Base-by-base conservation (phyloP, 139 green algal species). In the Chlorella sp. region DNA sequence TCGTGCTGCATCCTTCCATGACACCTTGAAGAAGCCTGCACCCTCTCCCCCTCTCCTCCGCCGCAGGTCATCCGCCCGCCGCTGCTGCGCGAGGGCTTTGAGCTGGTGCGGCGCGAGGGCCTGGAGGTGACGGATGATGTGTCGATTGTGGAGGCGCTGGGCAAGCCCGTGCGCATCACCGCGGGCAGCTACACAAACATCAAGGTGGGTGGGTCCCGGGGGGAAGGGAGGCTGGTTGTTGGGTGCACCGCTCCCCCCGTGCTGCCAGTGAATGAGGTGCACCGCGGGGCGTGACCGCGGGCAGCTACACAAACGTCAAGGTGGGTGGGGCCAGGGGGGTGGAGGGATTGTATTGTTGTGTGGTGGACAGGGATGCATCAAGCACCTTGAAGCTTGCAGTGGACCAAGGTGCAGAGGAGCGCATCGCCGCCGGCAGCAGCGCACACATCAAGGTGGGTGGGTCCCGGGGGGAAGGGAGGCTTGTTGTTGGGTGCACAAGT, bases 81-180 rank as follows among this genome's bases (percentile, higher is more conserved):
- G 2, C 90, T 99, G 90, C 93, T 99, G 88, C 88, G 86, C 0
- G 82, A 93, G 2, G 98, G 97, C 18, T 99, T 99, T 93, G 93
- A 97, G 88, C 88, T 97, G 83, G 96, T 99, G 12, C 90, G 93
- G 73, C 64, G 88, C 5, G 75, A 98, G 78, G 81, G 89, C 24
- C 88, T 99, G 73, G 98, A 98, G 88, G 97, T 99, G 21, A 99
- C 98, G 16, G 98, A 99, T 89, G 98, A 99, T 75, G 98, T 99
- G 64, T 99, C 96, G 30, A 98, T 99, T 90, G 96, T 99, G 15
- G 98, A 99, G 91, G 95, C 97, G 16, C 91, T 99, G 83, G 97
- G 97, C n/a, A 83, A 95, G 90, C 97, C 97, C 0, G 98, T 99
- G 21, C 93, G 93, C 53, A 97, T 99, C 81, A 99, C 98, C 4